A percentile compares a stretch with the other conserved stretches of the same genome.
These are phyloP conservation scores for Rhytidiadelphus loreus DNA, from an alignment of 225 moss, liverwort and hornwort species.

Conservation along the genomic window DNA sequence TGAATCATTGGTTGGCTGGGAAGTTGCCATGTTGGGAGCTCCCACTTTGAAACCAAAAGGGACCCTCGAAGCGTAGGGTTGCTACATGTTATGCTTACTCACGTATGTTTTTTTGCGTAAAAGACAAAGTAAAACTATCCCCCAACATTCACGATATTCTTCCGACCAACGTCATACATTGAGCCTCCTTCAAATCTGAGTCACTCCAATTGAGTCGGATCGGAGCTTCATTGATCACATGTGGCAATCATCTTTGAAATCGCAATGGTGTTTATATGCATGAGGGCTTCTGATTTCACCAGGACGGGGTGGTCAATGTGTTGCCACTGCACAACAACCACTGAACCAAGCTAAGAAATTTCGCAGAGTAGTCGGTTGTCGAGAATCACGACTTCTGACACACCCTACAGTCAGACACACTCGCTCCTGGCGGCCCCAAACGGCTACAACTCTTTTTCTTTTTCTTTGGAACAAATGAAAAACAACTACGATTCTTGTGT, in stretches of 20 bases:
- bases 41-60: neutral
- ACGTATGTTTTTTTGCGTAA: neutral
- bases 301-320: neutral
- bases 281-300: neutral
- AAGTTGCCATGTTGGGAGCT: rapidly evolving
- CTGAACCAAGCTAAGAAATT: neutral
- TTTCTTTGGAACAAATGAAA: too few species aligned
- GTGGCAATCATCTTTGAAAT: neutral
- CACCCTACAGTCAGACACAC: neutral
- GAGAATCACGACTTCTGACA: neutral
- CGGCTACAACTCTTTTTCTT: neutral
- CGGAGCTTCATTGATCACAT: too few species aligned
- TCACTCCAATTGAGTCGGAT: too few species aligned
- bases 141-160: neutral
- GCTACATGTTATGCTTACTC: too few species aligned
- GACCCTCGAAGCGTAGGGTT: rapidly evolving
- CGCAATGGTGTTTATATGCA: too few species aligned
- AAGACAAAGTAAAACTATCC: neutral
- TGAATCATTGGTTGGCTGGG: neutral
- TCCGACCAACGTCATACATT: rapidly evolving
- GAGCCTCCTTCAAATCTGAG: neutral
- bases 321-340: neutral
- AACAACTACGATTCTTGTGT: neutral
- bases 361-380: too few species aligned
- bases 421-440: too few species aligned